Conservation (phyloP, 257 asterid species). For the Thymus mandschuricus region DNA sequence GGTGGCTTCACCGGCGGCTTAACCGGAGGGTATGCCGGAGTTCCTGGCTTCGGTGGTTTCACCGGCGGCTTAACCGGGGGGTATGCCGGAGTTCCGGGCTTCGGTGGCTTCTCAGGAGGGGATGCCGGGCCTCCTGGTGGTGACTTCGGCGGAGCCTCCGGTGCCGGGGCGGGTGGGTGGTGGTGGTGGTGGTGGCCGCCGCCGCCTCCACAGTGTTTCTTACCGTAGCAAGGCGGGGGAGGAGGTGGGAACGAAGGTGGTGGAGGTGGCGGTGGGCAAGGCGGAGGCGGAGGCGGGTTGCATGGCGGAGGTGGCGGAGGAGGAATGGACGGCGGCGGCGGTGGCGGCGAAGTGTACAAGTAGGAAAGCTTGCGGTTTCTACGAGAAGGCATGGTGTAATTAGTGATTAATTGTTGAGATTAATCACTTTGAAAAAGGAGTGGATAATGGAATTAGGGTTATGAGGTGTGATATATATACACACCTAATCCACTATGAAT, state of each 20-base stretch:
- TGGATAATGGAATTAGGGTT: slow-evolving; percentile 15
- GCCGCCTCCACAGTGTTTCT: slow-evolving; percentile 38
- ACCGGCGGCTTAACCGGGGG: slow-evolving; percentile 1
- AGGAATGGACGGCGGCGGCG: slow-evolving; percentile 33
- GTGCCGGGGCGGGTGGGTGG: slow-evolving; percentile 35
- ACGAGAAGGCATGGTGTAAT: slow-evolving; percentile 38
- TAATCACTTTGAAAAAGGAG: slow-evolving; percentile 29
- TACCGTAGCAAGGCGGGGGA: slow-evolving; percentile 31
- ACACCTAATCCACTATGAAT: slow-evolving; percentile 29
- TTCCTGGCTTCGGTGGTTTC: slow-evolving; percentile 33
- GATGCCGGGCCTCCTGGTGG: slow-evolving; percentile 23
- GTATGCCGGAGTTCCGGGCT: slow-evolving; percentile 31
- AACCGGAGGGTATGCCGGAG: slow-evolving; percentile 21
- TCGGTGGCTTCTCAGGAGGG: slow-evolving; percentile 25
- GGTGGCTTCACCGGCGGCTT: slow-evolving; percentile 24
- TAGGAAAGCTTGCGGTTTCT: slow-evolving; percentile 37
- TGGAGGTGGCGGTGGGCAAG: slow-evolving; percentile 31
- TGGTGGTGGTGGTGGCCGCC: slow-evolving; percentile 30
- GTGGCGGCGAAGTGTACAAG: slow-evolving; percentile 44
- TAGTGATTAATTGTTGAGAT: slow-evolving; percentile 23
- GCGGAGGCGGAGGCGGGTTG: slow-evolving; percentile 35
- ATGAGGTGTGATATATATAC: slow-evolving; percentile 32
- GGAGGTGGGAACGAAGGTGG: slow-evolving; percentile 26
- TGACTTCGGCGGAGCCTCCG: slow-evolving; percentile 28
- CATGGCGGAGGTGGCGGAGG: slow-evolving; percentile 39